These are phyloP conservation scores for Phaffia australis DNA, from an alignment of 768 basidiomycete species.

Conservation along the genomic window DNA sequence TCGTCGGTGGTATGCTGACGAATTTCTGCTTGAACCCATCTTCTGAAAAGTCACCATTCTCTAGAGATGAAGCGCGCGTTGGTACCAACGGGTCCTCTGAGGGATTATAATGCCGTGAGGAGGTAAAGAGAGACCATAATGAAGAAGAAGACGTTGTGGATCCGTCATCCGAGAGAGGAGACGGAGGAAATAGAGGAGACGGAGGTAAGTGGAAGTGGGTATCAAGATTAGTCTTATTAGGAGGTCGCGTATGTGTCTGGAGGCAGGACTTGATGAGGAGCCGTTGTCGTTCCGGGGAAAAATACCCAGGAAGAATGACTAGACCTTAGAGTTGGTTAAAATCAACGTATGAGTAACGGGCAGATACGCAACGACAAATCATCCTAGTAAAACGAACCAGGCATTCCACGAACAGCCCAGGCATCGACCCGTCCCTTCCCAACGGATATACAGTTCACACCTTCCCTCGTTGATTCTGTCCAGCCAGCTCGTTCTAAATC, in stretches of 20 bases:
- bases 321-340: conserved; percentile 39
- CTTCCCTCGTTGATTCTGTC: not conserved
- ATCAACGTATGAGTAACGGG: not conserved
- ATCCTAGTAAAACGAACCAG: conserved; percentile 1
- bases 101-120: not conserved
- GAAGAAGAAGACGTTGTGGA: too few species aligned
- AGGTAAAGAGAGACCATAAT: conserved; percentile 46
- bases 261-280: conserved; percentile 63
- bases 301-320: conserved; percentile 66
- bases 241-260: conserved; percentile 57
- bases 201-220: conserved; percentile 68
- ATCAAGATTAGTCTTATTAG: conserved; percentile 84
- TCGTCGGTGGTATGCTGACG: conserved; percentile 38
- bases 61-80: not conserved
- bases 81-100: not conserved
- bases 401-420: conserved; percentile 15
- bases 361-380: not conserved
- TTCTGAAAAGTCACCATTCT: not conserved
- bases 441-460: not conserved
- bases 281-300: conserved; percentile 55
- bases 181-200: conserved; percentile 47
- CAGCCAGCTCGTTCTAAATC: conserved; percentile 1
- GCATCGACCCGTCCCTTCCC: not conserved
- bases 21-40: not conserved
- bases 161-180: too few species aligned